These are phyloP conservation scores for Monosporascus sp. DNA, from an alignment of 2,329 filamentous ascomycete genomes.

Conservation along the genomic window DNA sequence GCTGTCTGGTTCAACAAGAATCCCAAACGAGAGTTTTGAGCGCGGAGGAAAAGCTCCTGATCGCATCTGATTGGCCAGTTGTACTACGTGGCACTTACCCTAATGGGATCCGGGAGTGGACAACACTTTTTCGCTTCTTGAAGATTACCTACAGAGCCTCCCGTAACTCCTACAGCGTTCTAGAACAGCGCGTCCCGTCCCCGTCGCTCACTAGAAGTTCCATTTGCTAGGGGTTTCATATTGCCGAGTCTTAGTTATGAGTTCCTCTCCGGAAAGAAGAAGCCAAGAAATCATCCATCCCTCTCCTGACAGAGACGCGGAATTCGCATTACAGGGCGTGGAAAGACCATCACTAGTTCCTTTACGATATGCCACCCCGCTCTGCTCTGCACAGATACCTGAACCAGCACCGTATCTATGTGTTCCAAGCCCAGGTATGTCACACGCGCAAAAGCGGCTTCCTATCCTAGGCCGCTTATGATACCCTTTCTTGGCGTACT, in stretches of 20 bases:
- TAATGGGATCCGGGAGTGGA: background rate
- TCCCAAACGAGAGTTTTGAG: background rate
- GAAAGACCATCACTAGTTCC: too few relatives aligned
- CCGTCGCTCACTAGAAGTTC: background rate
- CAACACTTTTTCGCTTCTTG: background rate
- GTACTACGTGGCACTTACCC: background rate
- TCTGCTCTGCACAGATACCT: background rate
- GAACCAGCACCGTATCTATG: background rate
- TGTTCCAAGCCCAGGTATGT: background rate
- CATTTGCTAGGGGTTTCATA: too few relatives aligned
- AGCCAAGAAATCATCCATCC: too few relatives aligned
- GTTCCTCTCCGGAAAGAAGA: too few relatives aligned
- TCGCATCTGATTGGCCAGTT: background rate
- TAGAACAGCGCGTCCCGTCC: background rate
- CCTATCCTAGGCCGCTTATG: too few relatives aligned
- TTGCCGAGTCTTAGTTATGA: too few relatives aligned
- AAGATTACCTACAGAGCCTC: background rate
- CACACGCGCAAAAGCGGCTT: background rate
- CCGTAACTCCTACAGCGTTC: background rate
- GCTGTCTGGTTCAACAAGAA: background rate
- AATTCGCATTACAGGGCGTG: too few relatives aligned
- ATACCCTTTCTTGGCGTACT: too few relatives aligned
- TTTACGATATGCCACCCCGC: background rate
- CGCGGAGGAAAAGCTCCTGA: conserved; percentile 3
- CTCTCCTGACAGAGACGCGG: too few relatives aligned